Evolutionary conservation across 768 basidiomycete genomes (phyloP).

Genomic region (Ramaria sp.): DNA sequence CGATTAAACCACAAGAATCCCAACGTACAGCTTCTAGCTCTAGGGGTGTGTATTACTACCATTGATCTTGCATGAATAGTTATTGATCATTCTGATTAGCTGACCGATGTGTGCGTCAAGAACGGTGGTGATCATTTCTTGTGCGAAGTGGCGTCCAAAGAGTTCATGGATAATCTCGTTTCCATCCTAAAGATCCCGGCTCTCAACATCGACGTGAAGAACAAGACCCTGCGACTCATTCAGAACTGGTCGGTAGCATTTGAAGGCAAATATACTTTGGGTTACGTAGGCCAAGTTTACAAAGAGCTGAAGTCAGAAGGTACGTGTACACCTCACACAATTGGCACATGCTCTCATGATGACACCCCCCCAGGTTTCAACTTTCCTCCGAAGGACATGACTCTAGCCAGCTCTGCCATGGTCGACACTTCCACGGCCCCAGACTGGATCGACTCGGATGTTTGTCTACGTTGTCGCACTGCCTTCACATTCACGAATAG

Average conservation of each 20-base stretch:
- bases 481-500: slow-evolving; percentile 91
- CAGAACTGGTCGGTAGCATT: slow-evolving; percentile 94
- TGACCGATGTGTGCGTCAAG: slow-evolving; percentile 90
- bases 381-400: slow-evolving; percentile 74
- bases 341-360: neutral
- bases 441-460: slow-evolving; percentile 94
- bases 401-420: slow-evolving; percentile 67
- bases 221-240: slow-evolving; percentile 62
- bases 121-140: slow-evolving; percentile 94
- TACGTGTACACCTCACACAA: slow-evolving; percentile 21
- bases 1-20: slow-evolving; percentile 91
- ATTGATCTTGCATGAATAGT: slow-evolving; percentile 1
- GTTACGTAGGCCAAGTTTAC: slow-evolving; percentile 74
- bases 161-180: slow-evolving; percentile 89
- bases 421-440: slow-evolving; percentile 87
- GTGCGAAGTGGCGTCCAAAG: slow-evolving; percentile 70
- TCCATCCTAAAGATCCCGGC: slow-evolving; percentile 73
- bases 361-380: slow-evolving; percentile 44
- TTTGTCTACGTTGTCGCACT: slow-evolving; percentile 86
- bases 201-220: slow-evolving; percentile 76
- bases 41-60: slow-evolving; percentile 51
- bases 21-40: slow-evolving; percentile 84
- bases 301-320: slow-evolving; percentile 68
- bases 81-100: slow-evolving; percentile 28
- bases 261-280: slow-evolving; percentile 63